These are phyloP conservation scores for Cladosporium halotolerans DNA, from an alignment of 2,329 filamentous ascomycete genomes.

Conservation along the genomic window DNA sequence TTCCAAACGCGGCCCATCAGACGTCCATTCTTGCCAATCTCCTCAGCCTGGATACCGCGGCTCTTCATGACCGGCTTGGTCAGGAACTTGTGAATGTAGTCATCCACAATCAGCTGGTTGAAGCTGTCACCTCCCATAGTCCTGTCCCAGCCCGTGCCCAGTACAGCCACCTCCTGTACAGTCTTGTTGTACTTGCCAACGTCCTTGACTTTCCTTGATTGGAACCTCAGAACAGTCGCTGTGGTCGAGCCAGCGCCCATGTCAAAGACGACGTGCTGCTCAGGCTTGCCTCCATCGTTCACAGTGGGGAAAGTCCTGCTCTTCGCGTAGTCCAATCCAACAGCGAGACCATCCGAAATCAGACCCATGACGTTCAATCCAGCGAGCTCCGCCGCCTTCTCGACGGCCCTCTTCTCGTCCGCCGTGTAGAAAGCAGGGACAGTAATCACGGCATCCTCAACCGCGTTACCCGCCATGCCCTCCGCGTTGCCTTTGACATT, in stretches of 20 bases:
- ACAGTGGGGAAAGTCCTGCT: constrained; percentile 81
- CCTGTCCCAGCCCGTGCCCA: constrained; percentile 83
- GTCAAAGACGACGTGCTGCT: constrained; percentile 90
- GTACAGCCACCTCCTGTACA: constrained; percentile 84
- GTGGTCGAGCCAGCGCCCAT: constrained; percentile 96
- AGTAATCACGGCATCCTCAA: constrained; percentile 82
- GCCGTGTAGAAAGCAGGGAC: constrained; percentile 84
- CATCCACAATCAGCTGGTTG: constrained; percentile 79
- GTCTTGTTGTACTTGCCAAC: constrained; percentile 93
- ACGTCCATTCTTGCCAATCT: constrained; percentile 69
- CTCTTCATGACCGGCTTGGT: constrained; percentile 59
- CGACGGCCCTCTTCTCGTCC: constrained; percentile 81
- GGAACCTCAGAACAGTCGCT: constrained; percentile 83
- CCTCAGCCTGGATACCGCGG: constrained; percentile 54
- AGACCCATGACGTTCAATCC: constrained; percentile 79
- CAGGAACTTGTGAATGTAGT: constrained; percentile 77
- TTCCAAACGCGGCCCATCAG: constrained; percentile 87
- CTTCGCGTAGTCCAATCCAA: constrained; percentile 92
- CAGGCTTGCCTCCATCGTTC: constrained; percentile 75
- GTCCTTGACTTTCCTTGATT: constrained; percentile 83
- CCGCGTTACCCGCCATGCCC: constrained; percentile 62
- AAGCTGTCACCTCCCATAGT: constrained; percentile 84
- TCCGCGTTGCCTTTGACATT: constrained; percentile 88
- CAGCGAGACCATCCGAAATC: constrained; percentile 83
- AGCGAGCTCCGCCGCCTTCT: constrained; percentile 78